phyloP scores from a whole-genome alignment of 106 monocot genomes.

The Xerophyta viscosa region DNA sequence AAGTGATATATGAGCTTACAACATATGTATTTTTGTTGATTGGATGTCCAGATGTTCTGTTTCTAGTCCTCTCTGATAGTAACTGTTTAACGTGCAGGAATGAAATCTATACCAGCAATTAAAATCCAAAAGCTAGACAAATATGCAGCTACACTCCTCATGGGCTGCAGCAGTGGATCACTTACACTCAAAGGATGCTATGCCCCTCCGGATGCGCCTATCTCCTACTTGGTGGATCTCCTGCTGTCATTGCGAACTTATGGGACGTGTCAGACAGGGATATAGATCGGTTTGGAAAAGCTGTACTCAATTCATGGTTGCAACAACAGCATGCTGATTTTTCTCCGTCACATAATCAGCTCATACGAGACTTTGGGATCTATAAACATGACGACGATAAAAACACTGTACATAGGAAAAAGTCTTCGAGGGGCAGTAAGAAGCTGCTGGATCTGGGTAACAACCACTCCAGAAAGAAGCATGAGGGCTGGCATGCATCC shows the following conservation, averaged over 20 bases:
- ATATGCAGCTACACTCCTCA: slow-evolving; percentile 71
- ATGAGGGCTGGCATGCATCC: slow-evolving; percentile 43
- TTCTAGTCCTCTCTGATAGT: neutral
- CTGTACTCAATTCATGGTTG: slow-evolving; percentile 68
- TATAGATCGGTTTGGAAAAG: slow-evolving; percentile 71
- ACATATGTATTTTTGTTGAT: neutral
- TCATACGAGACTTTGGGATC: slow-evolving; percentile 11
- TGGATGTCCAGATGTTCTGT: no score
- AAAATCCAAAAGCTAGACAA: slow-evolving; percentile 49
- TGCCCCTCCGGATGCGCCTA: slow-evolving; percentile 60
- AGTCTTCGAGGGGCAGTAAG: slow-evolving; percentile 9
- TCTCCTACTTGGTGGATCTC: slow-evolving; percentile 76
- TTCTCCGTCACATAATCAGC: slow-evolving; percentile 1
- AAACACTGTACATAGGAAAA: slow-evolving; percentile 10
- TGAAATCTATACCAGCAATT: slow-evolving; percentile 48
- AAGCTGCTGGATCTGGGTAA: slow-evolving; percentile 4
- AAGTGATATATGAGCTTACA: slow-evolving; percentile 47
- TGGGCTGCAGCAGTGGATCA: slow-evolving; percentile 95
- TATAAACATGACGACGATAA: slow-evolving; percentile 11
- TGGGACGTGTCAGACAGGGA: slow-evolving; percentile 88
- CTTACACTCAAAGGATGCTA: slow-evolving; percentile 53
- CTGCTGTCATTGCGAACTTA: slow-evolving; percentile 72
- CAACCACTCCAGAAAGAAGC: neutral
- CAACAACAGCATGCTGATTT: slow-evolving; percentile 14
- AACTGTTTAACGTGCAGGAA: slow-evolving; percentile 32